Evolutionary conservation across 345 rosid genomes (phyloP), one percentile per base, ranked within the genome.

Genomic region (Citrus cavaleriei): DNA sequence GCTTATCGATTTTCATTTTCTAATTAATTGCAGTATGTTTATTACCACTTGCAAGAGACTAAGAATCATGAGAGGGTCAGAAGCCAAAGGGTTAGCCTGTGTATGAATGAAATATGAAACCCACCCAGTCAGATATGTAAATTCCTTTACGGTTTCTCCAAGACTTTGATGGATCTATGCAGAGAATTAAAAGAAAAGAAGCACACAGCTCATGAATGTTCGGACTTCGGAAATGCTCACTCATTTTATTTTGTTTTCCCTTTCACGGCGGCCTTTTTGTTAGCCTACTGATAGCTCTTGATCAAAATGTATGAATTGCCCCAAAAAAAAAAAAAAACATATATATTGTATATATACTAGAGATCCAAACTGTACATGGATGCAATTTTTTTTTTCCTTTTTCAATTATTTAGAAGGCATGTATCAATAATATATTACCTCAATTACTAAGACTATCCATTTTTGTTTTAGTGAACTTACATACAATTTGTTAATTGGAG

Each of bases 31-130:
- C 87, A 90, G 92, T 19, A 89, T 89, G 93, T 91, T 91, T 57
- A 78, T 85, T 71, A 82, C 87, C 58, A 82, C 95, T 30, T 91
- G 95, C 86, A 91, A 89, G 85, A 90, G 88, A 68, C 68, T 91
- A 78, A 86, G 93, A 84, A 89, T 91, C 87, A 87, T 91, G 88
- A 89, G 83, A 83, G 90, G 90, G 73, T 82, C 87, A 59, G 90
- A 89, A 82, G 88, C 88, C 42, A 82, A 81, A 75, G 89, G 90
- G 58, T 61, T 86, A 84, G 78, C 87, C 27, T 83, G 83, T 40
- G 55, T 66, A 38, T 81, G 82, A 74, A 22, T 5, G 58, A 46
- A 46, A 12, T 9, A 46, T 12, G 51, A 46, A 46, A 34, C 32
- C n/a, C 10, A 10, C 42, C 2, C 24, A 22, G 24, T 63, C 10